Evolutionary conservation across 257 asterid species (phyloP).

Genomic region (Penstemon eatonii): DNA sequence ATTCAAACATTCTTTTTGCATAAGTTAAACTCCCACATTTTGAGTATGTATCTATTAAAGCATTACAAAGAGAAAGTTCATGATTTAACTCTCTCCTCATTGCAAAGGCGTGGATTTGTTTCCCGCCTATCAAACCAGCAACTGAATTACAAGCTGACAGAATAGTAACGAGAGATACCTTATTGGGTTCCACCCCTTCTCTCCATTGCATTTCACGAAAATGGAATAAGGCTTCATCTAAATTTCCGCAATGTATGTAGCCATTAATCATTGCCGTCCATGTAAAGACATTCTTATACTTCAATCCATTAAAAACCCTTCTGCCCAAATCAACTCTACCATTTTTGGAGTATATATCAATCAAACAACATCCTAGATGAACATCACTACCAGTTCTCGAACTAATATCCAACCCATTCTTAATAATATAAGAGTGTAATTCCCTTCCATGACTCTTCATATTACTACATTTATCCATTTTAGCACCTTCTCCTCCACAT

Average conservation of each 20-base stretch:
- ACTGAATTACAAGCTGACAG: conserved; percentile 56
- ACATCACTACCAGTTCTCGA: conserved; percentile 35
- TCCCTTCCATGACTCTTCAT: conserved; percentile 48
- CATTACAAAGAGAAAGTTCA: conserved; percentile 49
- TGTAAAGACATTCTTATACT: conserved; percentile 46
- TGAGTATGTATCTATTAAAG: conserved; percentile 57
- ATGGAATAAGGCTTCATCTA: conserved; percentile 51
- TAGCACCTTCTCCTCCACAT: conserved; percentile 30
- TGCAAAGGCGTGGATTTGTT: conserved; percentile 70
- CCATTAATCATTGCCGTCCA: conserved; percentile 77
- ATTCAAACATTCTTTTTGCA: conserved; percentile 48
- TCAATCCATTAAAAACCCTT: conserved; percentile 48
- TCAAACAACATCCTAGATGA: conserved; percentile 66
- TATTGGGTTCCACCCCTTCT: conserved; percentile 49
- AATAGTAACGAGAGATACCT: conserved; percentile 57
- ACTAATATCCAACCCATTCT: conserved; percentile 38
- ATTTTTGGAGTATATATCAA: conserved; percentile 61
- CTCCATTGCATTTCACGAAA: conserved; percentile 55
- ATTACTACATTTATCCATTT: conserved; percentile 10
- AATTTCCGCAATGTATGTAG: conserved; percentile 41
- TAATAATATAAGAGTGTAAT: conserved; percentile 54
- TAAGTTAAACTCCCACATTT: conserved; percentile 57
- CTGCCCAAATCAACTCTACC: conserved; percentile 42
- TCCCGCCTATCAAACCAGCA: conserved; percentile 53
- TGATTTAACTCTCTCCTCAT: conserved; percentile 43